Conservation (phyloP, 2,329 filamentous ascomycete species). For the Aschersonia sp. region DNA sequence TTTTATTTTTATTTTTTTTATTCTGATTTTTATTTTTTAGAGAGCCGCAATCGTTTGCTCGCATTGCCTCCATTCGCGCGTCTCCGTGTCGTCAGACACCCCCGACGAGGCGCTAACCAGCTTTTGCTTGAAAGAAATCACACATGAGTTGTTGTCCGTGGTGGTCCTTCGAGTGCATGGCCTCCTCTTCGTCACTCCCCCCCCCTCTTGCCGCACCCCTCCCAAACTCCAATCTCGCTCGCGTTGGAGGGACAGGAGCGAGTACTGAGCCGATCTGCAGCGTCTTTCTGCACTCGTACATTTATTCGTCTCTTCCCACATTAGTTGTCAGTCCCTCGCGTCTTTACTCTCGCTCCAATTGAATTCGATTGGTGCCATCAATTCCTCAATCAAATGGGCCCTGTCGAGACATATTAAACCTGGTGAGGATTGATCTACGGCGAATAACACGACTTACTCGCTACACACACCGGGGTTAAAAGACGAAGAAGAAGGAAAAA, state of each 20-base stretch:
- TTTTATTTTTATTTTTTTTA: not conserved
- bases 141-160: conserved; percentile 45
- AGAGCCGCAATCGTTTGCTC: conserved; percentile 54
- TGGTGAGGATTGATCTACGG: too few species aligned
- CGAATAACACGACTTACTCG: too few species aligned
- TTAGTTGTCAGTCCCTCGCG: not conserved
- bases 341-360: conserved; percentile 10
- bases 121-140: conserved; percentile 21
- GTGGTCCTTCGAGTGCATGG: conserved; percentile 4
- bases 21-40: conserved; percentile 14
- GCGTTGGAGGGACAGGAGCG: too few species aligned
- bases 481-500: too few species aligned
- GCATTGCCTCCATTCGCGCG: conserved; percentile 30
- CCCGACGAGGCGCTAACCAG: conserved; percentile 33
- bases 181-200: not conserved
- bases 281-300: conserved; percentile 1
- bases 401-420: too few species aligned
- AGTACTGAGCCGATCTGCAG: not conserved
- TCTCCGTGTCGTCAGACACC: conserved; percentile 26
- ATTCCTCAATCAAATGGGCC: conserved; percentile 17
- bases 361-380: conserved; percentile 36
- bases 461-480: too few species aligned
- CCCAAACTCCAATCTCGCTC: not conserved
- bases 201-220: not conserved
- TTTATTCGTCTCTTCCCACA: conserved; percentile 4